phyloP scores from a whole-genome alignment of 495 filamentous ascomycete genomes.

The Podospora tetraspora region DNA sequence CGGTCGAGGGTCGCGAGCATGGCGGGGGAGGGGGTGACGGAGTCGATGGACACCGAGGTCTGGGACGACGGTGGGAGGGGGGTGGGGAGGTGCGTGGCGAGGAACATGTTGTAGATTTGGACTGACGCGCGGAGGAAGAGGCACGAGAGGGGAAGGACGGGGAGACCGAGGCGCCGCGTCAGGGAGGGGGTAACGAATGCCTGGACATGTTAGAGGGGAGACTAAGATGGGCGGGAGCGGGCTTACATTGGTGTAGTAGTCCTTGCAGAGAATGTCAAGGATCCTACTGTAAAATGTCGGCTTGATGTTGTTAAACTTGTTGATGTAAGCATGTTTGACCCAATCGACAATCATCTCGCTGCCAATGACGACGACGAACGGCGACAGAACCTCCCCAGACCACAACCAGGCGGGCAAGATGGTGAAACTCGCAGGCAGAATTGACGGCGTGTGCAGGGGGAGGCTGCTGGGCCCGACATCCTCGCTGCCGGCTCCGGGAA shows the following conservation, averaged over 20 bases:
- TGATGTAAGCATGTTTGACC: conserved; percentile 96
- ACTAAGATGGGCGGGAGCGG: background rate
- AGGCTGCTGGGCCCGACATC: conserved; percentile 44
- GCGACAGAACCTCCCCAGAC: conserved; percentile 80
- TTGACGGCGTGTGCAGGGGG: conserved; percentile 49
- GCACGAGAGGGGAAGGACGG: conserved; percentile 85
- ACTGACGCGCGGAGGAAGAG: conserved; percentile 92
- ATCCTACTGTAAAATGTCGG: conserved; percentile 84
- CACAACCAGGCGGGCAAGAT: conserved; percentile 72
- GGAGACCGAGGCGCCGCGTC: conserved; percentile 83
- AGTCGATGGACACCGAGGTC: conserved; percentile 54
- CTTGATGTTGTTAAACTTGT: conserved; percentile 95
- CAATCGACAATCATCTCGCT: conserved; percentile 97
- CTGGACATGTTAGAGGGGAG: conserved; percentile 29
- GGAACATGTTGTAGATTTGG: conserved; percentile 98
- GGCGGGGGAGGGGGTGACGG: conserved; percentile 54
- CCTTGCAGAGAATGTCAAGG: conserved; percentile 87
- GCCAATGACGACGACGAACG: conserved; percentile 86
- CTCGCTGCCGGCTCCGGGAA: conserved; percentile 40
- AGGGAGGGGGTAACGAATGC: conserved; percentile 82
- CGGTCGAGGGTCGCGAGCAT: conserved; percentile 68
- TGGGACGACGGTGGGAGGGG: conserved; percentile 65
- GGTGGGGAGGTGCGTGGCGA: conserved; percentile 73
- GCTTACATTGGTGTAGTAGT: conserved; percentile 88
- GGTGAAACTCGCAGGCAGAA: conserved; percentile 81